Evolutionary conservation across 2,329 filamentous ascomycete species (phyloP), one percentile per base, ranked within the genome.

Genomic region (Penicillium digitatum): DNA sequence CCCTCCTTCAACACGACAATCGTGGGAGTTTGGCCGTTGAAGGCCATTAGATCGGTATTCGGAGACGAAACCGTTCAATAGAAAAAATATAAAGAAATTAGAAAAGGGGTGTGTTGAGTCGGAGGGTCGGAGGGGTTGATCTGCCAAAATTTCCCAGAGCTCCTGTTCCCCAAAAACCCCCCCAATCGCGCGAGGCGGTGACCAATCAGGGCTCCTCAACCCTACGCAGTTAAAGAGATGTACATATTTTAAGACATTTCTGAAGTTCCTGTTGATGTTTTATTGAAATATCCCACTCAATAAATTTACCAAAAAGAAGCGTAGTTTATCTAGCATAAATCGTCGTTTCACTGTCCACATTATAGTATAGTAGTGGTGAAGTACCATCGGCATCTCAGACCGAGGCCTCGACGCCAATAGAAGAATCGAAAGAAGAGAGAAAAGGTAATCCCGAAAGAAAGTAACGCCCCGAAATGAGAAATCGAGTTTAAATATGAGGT

Each of bases 1-100:
- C 92, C 92, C 82, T 96, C 93, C 81, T 94, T 95, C 72, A 97
- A 85, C 81, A 97, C 92, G 77, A 97, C 90, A 75, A 96, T 96
- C 68, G 93, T 96, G 75, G 93, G 93, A 73, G 93, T 94, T 79
- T 96, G 93, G 74, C 92, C 92, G 79, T 90, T 90, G 81, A 96
- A 96, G 74, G 92, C 95, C 92, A 96, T 81, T 69, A 69, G 60
- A 63, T 64, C 60, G 42, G 61, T 58, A 61, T 54, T 56, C 37
- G 38, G 54, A 65, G 50, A 62, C 48, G 53, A 57, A 56, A 63
- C 55, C 44, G 47, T 56, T 55, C 54, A 55, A 54, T 42, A 53
- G 60, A 44, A 52, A 59, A 59, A 43, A 58, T 46, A 53, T n/a
- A 59, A 55, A 58, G 52, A 48, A 55, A 53, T 48, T 64, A 61